Base-by-base conservation (phyloP, 495 filamentous ascomycete genomes). In the Talaromyces liani region DNA sequence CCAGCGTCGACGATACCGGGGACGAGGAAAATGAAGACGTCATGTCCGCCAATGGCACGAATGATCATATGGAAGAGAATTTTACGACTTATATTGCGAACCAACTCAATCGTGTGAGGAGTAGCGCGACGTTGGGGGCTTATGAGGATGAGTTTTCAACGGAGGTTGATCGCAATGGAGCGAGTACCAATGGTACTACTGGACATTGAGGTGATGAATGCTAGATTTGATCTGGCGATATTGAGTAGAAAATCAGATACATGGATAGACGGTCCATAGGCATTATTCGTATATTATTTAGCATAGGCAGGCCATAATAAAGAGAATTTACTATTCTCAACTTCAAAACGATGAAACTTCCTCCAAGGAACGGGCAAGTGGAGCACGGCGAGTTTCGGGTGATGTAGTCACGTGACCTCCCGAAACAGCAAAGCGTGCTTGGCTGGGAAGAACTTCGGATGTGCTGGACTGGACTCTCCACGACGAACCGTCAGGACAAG, bases 71-170 rank as follows among this genome's bases (percentile, higher is more conserved):
- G 1, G 85, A 93, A 49, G 76, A 78, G 14, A 87, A 91, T 69
- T 75, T 92, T 24, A 81, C 85, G 53, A 79, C 83, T 31, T 93
- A 93, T 68, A 87, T 94, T 39, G 83, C 78, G 36, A 82, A 87
- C 64, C 87, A 92, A 73, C 70, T 93, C 62, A 77, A 87, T 70
- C 78, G 84, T 41, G 84, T 91, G 18, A 75, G 80, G 27, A 85
- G 83, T 62, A 75, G 82, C 16, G 74, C 73, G 31, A 80, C 76
- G 33, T 75, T 79, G 53, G 81, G 75, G 25, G 75, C 73, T 39
- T 84, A 84, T 60, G 82, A 85, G 57, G 85, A 87, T 72, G 86
- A 88, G 70, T 80, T 87, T 62, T 83, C 85, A 69, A 77, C 83
- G 31, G 77, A 80, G 70, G 59, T 77, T 45, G 75, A 81, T 70